Conservation (phyloP, 148 eudicot species). For the Vaccinium macrocarpon region DNA sequence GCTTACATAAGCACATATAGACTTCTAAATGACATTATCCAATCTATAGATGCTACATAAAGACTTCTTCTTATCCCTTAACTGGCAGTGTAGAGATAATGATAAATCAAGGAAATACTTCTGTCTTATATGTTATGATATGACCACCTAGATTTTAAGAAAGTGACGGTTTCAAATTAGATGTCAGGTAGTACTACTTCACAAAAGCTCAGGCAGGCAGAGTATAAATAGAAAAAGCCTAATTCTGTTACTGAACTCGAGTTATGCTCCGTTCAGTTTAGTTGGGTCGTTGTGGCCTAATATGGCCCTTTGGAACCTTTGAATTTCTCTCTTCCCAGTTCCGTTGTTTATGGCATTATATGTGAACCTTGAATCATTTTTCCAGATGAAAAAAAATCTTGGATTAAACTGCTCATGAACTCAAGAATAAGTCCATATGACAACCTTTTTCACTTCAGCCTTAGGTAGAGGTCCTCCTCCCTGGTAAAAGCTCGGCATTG, state of each 20-base stretch:
- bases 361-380: background rate
- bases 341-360: background rate
- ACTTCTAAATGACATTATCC: too few relatives aligned
- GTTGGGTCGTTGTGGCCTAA: background rate
- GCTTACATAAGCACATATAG: background rate
- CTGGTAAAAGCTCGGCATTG: conserved; percentile 83
- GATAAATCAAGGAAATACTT: background rate
- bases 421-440: background rate
- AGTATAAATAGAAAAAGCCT: background rate
- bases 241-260: background rate
- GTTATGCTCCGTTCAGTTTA: background rate
- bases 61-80: background rate
- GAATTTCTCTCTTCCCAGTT: background rate
- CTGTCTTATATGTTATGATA: background rate
- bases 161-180: background rate
- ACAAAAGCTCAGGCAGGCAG: background rate
- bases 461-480: conserved; percentile 94
- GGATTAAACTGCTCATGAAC: background rate
- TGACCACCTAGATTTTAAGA: background rate
- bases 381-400: background rate
- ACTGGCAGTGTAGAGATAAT: background rate
- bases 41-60: background rate
- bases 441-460: conserved; percentile 89
- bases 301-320: background rate
- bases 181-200: background rate